A percentile compares a stretch with the other conserved stretches of the same genome.
Conservation (phyloP, 2,329 filamentous ascomycete species). For the Colletotrichum destructivum region DNA sequence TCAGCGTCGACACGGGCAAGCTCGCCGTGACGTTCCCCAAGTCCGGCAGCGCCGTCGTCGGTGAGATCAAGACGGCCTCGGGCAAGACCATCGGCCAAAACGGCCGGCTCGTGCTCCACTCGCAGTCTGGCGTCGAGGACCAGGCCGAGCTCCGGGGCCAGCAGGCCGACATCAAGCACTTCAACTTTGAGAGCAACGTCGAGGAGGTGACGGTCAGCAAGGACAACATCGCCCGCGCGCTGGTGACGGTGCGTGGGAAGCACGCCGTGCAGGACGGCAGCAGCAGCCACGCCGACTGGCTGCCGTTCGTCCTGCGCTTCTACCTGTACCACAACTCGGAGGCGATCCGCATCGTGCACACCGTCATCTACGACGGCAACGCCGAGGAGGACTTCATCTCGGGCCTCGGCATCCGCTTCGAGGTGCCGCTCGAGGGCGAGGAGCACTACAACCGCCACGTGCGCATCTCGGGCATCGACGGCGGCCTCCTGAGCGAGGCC, state of each 20-base stretch:
- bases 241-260: constrained; percentile 62
- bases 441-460: constrained; percentile 73
- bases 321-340: constrained; percentile 72
- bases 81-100: constrained; percentile 61
- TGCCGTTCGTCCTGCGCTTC: constrained; percentile 70
- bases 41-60: constrained; percentile 57
- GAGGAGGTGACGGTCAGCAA: constrained; percentile 65
- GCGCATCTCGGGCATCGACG: constrained; percentile 68
- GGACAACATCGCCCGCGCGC: constrained; percentile 57
- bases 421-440: constrained; percentile 67
- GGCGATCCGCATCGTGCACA: constrained; percentile 69
- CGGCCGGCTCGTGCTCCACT: constrained; percentile 67
- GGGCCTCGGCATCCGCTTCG: constrained; percentile 69
- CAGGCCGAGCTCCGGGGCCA: constrained; percentile 56
- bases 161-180: constrained; percentile 56
- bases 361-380: constrained; percentile 68
- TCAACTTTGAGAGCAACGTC: constrained; percentile 65
- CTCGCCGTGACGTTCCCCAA: constrained; percentile 60
- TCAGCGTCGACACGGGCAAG: constrained; percentile 62
- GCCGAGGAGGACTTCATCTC: constrained; percentile 65
- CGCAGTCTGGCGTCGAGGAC: constrained; percentile 62
- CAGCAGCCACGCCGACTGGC: constrained; percentile 60
- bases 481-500: constrained; percentile 70
- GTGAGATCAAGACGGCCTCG: constrained; percentile 55
- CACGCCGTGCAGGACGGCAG: constrained; percentile 52